phyloP scores from a whole-genome alignment of 2,329 filamentous ascomycete species.

The Exophiala calicioides region DNA sequence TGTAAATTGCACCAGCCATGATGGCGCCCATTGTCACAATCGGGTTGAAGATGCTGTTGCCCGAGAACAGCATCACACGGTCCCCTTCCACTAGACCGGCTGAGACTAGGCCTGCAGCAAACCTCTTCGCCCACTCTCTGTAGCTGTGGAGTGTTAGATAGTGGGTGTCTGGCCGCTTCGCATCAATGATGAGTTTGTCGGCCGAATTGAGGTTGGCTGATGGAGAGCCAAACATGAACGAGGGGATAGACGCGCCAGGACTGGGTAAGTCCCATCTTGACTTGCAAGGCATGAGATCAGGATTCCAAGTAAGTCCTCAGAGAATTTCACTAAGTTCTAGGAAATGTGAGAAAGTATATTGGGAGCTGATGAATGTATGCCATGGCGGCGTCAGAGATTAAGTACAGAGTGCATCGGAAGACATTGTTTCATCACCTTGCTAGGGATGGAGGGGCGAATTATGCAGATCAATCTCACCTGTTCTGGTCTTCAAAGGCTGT shows the following conservation, averaged over 20 bases:
- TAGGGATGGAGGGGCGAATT: too few relatives aligned
- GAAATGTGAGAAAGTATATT: too few relatives aligned
- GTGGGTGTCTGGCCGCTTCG: slow-evolving; percentile 66
- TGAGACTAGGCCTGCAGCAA: slow-evolving; percentile 59
- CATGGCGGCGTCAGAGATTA: too few relatives aligned
- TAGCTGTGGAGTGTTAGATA: slow-evolving; percentile 65
- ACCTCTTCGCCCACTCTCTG: slow-evolving; percentile 69
- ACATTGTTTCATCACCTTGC: too few relatives aligned
- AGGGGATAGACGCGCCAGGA: slow-evolving; percentile 48
- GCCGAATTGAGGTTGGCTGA: slow-evolving; percentile 48
- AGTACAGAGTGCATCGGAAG: too few relatives aligned
- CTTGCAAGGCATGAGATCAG: slow-evolving; percentile 58
- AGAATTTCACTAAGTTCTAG: too few relatives aligned
- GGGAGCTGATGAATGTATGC: too few relatives aligned
- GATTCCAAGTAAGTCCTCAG: too few relatives aligned
- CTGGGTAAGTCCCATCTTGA: slow-evolving; percentile 52
- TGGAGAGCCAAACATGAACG: slow-evolving; percentile 55
- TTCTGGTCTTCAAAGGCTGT: too few relatives aligned
- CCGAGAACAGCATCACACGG: slow-evolving; percentile 57
- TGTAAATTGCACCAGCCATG: slow-evolving; percentile 51
- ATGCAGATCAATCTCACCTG: too few relatives aligned
- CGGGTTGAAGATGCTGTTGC: slow-evolving; percentile 52
- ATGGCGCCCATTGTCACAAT: slow-evolving; percentile 44
- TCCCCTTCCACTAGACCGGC: slow-evolving; percentile 45
- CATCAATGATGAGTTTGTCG: slow-evolving; percentile 60